Base-by-base conservation (phyloP, 352 stramenopile genomes). In the Lagenidium giganteum region DNA sequence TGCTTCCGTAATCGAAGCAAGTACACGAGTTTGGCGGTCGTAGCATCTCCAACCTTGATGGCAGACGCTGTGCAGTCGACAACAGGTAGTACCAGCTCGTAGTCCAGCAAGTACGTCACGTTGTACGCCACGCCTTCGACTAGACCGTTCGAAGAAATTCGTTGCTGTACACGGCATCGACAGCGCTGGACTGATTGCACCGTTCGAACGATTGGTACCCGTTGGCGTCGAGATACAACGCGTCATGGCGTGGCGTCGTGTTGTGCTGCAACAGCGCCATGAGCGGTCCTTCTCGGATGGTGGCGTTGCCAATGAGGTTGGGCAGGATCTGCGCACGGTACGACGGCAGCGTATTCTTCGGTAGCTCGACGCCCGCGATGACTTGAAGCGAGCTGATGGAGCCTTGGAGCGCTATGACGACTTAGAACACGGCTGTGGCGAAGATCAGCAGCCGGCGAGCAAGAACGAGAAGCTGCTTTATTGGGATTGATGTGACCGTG, bases 51-150 rank as follows among this genome's bases (percentile, higher is more conserved):
- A 8, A 29, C 23, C 9, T 23, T 9, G 3, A 33, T 29, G 34
- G 21, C 26, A 2, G 24, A 27, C 33, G 25, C 24, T 2, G 42
- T 42, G 27, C 49, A 57, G 49, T 58, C 35, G 11, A 53, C 17
- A 1, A 53, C 17, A 8, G 42, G 50, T 1, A 42, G 0, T 4
- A 58, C 37, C 16, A 58, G 24, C 23, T 53, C 28, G 16, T 18
- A 8, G 14, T 32, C 14, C 14, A 8, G 9, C 1, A 32, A 32
- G 27, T 14, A 32, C 27, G 27, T 32, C 8, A 32, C 14, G 27
- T 32, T 32, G 27, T 32, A 32, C 27, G 27, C 9, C 8, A 14
- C 14, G 8, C 14, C 8, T 14, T 8, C 14, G 27, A 14, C 27
- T 8, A 32, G 27, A 8, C 14, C 27, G 14, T 32, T 32, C 1